Evolutionary conservation across 2,329 filamentous ascomycete species (phyloP).

Genomic region (Parastagonospora nodorum): DNA sequence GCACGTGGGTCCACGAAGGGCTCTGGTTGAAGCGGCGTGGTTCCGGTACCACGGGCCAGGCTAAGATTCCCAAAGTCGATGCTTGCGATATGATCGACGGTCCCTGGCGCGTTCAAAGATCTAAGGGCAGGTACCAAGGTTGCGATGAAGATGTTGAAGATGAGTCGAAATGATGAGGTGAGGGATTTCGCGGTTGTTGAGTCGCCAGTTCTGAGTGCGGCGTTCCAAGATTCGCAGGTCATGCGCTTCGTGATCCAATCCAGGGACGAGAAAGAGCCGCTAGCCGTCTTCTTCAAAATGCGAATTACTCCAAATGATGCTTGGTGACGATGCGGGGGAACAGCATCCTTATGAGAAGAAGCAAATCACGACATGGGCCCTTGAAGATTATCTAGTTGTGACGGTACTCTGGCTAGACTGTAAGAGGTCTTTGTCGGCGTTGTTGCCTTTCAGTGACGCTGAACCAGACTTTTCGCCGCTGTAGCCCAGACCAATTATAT

Average conservation of each 20-base stretch:
- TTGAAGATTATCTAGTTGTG: conserved; percentile 8
- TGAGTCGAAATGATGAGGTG: not conserved
- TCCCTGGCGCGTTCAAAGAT: conserved; percentile 3
- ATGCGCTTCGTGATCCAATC: conserved; percentile 11
- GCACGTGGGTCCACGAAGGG: conserved; percentile 33
- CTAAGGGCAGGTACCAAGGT: not conserved
- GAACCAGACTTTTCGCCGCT: not conserved
- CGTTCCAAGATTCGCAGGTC: conserved; percentile 6
- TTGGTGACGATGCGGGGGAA: not conserved
- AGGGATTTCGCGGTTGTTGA: not conserved
- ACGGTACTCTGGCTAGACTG: conserved; percentile 15
- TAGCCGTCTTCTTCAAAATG: conserved; percentile 3
- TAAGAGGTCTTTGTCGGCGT: not conserved
- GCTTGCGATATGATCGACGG: not conserved
- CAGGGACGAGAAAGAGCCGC: conserved; percentile 8
- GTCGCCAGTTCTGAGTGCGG: conserved; percentile 1
- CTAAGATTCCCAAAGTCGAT: not conserved
- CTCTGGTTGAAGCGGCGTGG: conserved; percentile 17
- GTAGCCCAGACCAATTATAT: conserved; percentile 17
- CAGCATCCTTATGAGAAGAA: conserved; percentile 11
- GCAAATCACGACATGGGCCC: conserved; percentile 11
- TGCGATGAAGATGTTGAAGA: not conserved
- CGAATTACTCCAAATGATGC: not conserved
- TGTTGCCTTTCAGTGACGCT: too few species aligned
- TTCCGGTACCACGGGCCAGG: conserved; percentile 10